Evolutionary conservation across 805 yeast genomes (phyloP), one percentile per base, ranked within the genome.

Genomic region (Kregervanrija delftensis): DNA sequence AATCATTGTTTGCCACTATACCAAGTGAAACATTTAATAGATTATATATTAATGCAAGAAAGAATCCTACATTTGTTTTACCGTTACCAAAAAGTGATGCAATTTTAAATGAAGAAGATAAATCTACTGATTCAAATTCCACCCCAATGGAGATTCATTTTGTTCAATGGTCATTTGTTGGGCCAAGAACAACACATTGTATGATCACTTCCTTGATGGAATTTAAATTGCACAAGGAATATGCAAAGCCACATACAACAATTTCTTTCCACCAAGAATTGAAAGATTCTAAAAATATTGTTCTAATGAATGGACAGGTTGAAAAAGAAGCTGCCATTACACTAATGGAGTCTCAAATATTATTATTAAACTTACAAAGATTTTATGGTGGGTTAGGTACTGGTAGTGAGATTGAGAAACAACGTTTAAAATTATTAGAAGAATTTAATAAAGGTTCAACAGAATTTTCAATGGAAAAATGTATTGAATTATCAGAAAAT

Each of bases 211-310:
- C 96, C 0, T 73, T 93, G 51, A 90, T 93, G 1, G 98, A 93
- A 65, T 93, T 79, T 65, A 89, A 91, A 63, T 73, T 89, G 30
- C 96, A 91, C 59, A 79, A 77, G 45, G 97, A 91, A 59, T 93
- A 73, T 64, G 96, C 99, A 9, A 83, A 87, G 59, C 98, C 99
- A 1, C 98, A 93, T 63, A 88, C 97, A 0, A 86, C 96, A 0
- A 69, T 93, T 50, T 78, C 81, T 64, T 85, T 91, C 71, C 97
- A 91, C 66, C 78, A 82, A 37, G 96, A 93, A 45, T 66, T 91
- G 41, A 68, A 66, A 5, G 64, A 71, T 0, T 71, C 73, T 12
- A 82, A 86, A 49, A 79, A 72, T 0, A 46, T 86, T 1, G 86
- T 86, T 0, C 68, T 93, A 52, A 86, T 90, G 95, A 89, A 89